Conservation (phyloP, 2,329 filamentous ascomycete genomes). For the Peltaster fructicola region DNA sequence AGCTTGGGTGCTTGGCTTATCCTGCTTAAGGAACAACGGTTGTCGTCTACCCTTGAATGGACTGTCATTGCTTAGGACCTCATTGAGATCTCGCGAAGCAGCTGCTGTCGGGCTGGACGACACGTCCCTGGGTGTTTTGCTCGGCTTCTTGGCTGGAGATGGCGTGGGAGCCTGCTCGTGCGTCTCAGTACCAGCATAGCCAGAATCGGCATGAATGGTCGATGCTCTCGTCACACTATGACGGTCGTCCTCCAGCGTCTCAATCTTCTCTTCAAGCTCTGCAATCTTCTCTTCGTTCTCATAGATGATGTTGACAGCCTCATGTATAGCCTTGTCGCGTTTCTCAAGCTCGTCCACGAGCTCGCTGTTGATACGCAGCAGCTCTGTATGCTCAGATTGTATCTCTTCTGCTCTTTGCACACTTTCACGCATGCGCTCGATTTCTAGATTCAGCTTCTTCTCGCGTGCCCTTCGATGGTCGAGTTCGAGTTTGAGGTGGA, state of each 20-base stretch:
- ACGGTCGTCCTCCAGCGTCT: constrained; percentile 4
- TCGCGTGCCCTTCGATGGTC: constrained; percentile 52
- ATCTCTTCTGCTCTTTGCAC: constrained; percentile 22
- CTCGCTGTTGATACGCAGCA: constrained; percentile 40
- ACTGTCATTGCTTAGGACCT: constrained; percentile 4
- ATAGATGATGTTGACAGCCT: constrained; percentile 54
- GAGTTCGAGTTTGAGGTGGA: constrained; percentile 56
- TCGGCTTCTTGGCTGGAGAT: no score
- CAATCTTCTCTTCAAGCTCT: constrained; percentile 11
- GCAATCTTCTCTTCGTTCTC: constrained; percentile 36
- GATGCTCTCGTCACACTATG: constrained; percentile 15
- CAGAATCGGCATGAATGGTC: constrained; percentile 18
- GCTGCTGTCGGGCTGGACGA: no score
- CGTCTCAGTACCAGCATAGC: constrained; percentile 18
- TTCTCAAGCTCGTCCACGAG: constrained; percentile 45
- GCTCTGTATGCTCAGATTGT: constrained; percentile 26
- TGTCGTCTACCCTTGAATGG: constrained; percentile 13
- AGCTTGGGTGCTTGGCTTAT: constrained; percentile 18
- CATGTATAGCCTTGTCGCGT: constrained; percentile 51
- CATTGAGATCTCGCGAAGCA: constrained; percentile 2
- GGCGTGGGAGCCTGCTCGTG: constrained; percentile 10
- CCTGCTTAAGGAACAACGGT: constrained; percentile 15
- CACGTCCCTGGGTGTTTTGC: no score
- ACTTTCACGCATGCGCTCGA: constrained; percentile 38
- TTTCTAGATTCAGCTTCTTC: constrained; percentile 37